These are phyloP conservation scores for Exophiala viscosa DNA, from an alignment of 2,329 filamentous ascomycete species.

Conservation along the genomic window DNA sequence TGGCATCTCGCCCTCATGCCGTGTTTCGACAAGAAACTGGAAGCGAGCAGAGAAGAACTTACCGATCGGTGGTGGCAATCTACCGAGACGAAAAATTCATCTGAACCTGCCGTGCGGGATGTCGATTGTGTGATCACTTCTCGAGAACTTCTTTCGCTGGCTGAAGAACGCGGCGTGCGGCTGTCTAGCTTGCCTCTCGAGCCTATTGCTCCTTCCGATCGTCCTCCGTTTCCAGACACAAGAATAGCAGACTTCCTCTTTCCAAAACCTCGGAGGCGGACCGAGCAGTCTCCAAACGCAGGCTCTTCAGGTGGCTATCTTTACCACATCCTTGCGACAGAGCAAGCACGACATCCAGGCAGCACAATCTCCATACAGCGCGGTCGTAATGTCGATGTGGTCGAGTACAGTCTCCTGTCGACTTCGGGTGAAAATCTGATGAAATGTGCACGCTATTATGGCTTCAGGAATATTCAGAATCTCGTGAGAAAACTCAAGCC, in stretches of 20 bases:
- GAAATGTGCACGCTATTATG: conserved; percentile 87
- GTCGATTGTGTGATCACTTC: conserved; percentile 98
- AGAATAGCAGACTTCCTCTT: conserved; percentile 72
- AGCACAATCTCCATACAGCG: conserved; percentile 67
- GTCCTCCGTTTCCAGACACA: conserved; percentile 67
- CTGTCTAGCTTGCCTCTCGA: conserved; percentile 68
- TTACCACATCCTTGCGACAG: conserved; percentile 73
- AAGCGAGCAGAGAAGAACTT: conserved; percentile 88
- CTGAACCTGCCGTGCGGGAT: conserved; percentile 61
- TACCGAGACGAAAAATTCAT: conserved; percentile 35
- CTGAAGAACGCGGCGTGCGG: conserved; percentile 71
- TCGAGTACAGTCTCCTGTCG: conserved; percentile 72
- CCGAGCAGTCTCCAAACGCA: conserved; percentile 44
- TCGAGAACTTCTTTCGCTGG: conserved; percentile 87
- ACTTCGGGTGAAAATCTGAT: conserved; percentile 59
- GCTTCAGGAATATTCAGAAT: conserved; percentile 97
- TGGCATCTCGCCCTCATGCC: conserved; percentile 98
- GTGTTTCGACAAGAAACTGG: conserved; percentile 98
- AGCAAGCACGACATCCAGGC: conserved; percentile 67
- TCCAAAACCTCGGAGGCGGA: conserved; percentile 42
- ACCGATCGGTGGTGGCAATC: conserved; percentile 71
- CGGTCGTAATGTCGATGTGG: conserved; percentile 85
- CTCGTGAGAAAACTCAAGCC: conserved; percentile 90
- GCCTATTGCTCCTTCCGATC: conserved; percentile 46
- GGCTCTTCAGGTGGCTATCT: conserved; percentile 88